These are phyloP conservation scores for Guillardia theta DNA, from an alignment of 78 protist species.

Conservation along the genomic window DNA sequence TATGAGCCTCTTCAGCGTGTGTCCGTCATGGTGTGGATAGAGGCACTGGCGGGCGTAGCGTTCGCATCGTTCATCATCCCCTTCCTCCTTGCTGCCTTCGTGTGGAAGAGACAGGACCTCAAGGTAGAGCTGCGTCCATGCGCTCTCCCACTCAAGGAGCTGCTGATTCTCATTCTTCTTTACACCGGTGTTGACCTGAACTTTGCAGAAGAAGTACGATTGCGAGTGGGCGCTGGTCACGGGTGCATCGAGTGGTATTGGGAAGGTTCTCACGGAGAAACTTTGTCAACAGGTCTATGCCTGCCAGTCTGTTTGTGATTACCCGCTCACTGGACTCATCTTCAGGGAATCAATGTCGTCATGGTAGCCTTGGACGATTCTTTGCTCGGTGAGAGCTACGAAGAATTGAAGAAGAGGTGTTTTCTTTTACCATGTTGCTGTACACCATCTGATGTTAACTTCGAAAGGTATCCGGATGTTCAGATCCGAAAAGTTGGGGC, in stretches of 20 bases:
- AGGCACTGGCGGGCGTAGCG: no score
- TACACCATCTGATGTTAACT: background rate
- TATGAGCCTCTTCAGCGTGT: no score
- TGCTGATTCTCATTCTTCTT: no score
- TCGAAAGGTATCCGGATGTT: background rate
- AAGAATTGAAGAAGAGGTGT: background rate
- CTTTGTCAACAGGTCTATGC: background rate
- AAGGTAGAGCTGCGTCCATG: no score
- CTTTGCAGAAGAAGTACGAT: background rate
- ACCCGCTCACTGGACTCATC: no score
- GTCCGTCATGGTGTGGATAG: no score
- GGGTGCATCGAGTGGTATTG: background rate
- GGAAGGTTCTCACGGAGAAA: background rate
- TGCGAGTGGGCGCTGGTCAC: background rate
- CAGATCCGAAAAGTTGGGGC: background rate
- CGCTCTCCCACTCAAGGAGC: no score
- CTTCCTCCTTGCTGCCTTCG: no score
- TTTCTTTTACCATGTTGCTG: background rate
- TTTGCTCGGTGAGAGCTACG: background rate
- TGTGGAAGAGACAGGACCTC: no score
- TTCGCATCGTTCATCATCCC: no score
- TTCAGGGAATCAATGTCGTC: background rate
- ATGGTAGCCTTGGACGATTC: background rate
- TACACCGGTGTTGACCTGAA: background rate
- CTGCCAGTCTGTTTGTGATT: background rate